These are phyloP conservation scores for Pluteus cervinus DNA, from an alignment of 768 basidiomycete genomes.

Conservation along the genomic window DNA sequence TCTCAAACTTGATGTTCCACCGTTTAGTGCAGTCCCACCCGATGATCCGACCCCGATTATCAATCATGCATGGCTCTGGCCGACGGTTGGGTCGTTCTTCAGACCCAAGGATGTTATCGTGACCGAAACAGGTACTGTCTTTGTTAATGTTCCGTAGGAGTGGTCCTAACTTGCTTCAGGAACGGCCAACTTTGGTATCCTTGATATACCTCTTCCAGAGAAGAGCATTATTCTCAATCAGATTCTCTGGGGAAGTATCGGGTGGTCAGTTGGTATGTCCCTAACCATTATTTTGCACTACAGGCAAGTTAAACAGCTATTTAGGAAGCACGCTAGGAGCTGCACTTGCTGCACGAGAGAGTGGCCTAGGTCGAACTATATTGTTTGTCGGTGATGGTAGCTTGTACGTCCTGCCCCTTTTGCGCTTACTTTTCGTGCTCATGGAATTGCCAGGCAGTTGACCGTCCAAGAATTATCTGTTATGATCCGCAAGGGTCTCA, in stretches of 20 bases:
- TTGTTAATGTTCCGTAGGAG: neutral
- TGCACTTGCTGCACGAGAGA: constrained; percentile 71
- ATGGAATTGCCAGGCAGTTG: constrained; percentile 45
- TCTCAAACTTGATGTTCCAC: constrained; percentile 39
- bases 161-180: constrained; percentile 24
- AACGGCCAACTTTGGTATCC: constrained; percentile 80
- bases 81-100: constrained; percentile 70
- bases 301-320: neutral
- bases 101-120: constrained; percentile 68
- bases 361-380: constrained; percentile 58
- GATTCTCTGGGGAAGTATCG: constrained; percentile 90
- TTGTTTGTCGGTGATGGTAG: constrained; percentile 85
- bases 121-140: constrained; percentile 68
- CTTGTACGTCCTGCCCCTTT: constrained; percentile 39
- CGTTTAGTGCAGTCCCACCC: constrained; percentile 38
- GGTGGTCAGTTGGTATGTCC: constrained; percentile 71
- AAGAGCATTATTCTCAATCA: constrained; percentile 62
- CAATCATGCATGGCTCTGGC: constrained; percentile 83
- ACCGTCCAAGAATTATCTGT: constrained; percentile 81
- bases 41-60: constrained; percentile 48
- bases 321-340: constrained; percentile 66
- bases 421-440: constrained; percentile 1
- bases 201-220: constrained; percentile 77
- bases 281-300: neutral
- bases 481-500: constrained; percentile 68